phyloP scores from a whole-genome alignment of 2,329 filamentous ascomycete genomes.

The Sordariomycetes sp. region DNA sequence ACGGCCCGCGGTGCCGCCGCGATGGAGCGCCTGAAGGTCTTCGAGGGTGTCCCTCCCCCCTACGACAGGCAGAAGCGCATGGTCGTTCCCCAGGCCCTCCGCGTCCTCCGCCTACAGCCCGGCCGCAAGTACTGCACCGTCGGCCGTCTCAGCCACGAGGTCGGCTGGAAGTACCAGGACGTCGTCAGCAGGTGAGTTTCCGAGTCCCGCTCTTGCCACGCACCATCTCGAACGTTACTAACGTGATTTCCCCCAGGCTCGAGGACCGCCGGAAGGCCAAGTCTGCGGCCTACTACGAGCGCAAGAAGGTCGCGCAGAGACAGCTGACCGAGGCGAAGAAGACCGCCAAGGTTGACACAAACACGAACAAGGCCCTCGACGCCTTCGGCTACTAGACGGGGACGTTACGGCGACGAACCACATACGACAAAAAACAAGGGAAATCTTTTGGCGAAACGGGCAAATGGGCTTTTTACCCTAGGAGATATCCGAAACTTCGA shows the following conservation, averaged over 20 bases:
- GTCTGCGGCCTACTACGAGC: conserved; percentile 98
- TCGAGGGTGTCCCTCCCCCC: conserved; percentile 96
- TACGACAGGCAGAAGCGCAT: conserved; percentile 99
- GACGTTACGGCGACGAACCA: too few relatives aligned
- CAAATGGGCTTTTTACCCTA: not conserved
- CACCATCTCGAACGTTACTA: not conserved
- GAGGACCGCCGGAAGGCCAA: conserved; percentile 99
- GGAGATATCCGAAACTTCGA: not conserved
- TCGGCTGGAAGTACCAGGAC: conserved; percentile 99
- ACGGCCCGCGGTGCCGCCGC: conserved; percentile 94
- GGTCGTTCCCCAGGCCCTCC: conserved; percentile 96
- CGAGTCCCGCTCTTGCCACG: not conserved
- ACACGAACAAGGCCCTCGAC: conserved; percentile 82
- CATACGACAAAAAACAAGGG: not conserved
- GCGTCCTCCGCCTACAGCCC: conserved; percentile 93
- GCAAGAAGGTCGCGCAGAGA: conserved; percentile 94
- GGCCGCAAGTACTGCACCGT: conserved; percentile 99
- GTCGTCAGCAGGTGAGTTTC: conserved; percentile 88
- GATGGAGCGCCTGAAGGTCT: conserved; percentile 98
- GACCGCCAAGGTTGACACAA: conserved; percentile 75
- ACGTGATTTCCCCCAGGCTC: conserved; percentile 49
- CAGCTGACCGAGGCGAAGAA: conserved; percentile 89
- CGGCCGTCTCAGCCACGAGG: conserved; percentile 94
- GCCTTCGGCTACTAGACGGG: conserved; percentile 73
- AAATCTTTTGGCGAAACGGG: not conserved